Evolutionary conservation across 1,284 basidiomycete genomes (phyloP), one percentile per base, ranked within the genome.

Genomic region (Moesziomyces sp.): DNA sequence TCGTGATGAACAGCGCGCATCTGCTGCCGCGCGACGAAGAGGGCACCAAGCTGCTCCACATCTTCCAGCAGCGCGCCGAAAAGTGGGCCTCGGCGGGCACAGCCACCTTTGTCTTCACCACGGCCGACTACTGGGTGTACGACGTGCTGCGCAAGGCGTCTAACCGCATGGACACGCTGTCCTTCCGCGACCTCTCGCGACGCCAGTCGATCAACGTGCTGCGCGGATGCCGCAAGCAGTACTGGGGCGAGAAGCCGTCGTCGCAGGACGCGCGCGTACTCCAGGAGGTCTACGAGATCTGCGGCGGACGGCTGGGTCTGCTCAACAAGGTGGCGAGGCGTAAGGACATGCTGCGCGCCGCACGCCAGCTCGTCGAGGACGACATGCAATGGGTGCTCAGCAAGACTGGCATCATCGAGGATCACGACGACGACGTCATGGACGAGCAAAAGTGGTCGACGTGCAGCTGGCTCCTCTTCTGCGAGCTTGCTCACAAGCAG

Each of bases 401-500:
- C 58, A 81, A 80, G 65, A 82, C 80, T n/a, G 77, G 77, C 16
- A 77, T 82, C 58, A 82, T 82, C 42, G 76, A 79, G 52, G 79
- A 80, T 40, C 79, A 81, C 43, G 79, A 81, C 44, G 79, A 81
- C 42, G 79, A 80, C 53, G 79, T 80, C 46, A 81, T 81, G 79
- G 79, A 81, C 58, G 79, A 81, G 63, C 79, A 81, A 55, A 74
- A 81, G 70, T 81, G 80, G 80, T 70, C 76, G 30, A 81, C 80
- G 5, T 81, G 80, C 63, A 78, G 76, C 55, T 81, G 80, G 80
- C 65, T 81, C 23, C 67, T 81, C 35, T 81, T 81, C 47, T 48
- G 46, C 46, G 80, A 80, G 57, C 56, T 81, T 7, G 57, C 72
- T 6, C 64, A 68, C 43, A 68, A 75, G 55, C 80, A 81, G n/a